phyloP scores from a whole-genome alignment of 768 basidiomycete genomes.

The Mycena chlorophos region DNA sequence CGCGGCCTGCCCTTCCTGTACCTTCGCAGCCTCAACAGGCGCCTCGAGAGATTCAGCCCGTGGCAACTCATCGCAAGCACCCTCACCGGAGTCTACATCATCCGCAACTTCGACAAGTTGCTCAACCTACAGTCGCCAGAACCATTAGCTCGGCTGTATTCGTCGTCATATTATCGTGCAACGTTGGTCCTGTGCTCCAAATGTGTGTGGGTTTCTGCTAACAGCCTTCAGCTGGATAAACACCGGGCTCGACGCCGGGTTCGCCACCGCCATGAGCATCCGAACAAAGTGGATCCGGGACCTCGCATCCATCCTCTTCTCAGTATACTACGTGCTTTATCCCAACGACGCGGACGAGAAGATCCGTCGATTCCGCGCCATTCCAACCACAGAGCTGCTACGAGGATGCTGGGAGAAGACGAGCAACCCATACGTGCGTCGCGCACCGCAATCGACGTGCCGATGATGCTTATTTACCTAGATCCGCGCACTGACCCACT shows the following conservation, averaged over 20 bases:
- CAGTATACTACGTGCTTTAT: constrained; percentile 82
- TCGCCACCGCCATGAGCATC: constrained; percentile 93
- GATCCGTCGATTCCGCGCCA: constrained; percentile 89
- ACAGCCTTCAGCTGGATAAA: too few species aligned
- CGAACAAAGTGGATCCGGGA: constrained; percentile 90
- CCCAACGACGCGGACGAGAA: constrained; percentile 95
- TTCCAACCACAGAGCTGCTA: constrained; percentile 95
- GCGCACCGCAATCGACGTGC: constrained; percentile 4
- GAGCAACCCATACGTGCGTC: constrained; percentile 80
- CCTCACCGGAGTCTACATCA: constrained; percentile 79
- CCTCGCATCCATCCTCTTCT: constrained; percentile 80
- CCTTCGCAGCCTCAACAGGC: constrained; percentile 58
- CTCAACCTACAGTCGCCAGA: constrained; percentile 86
- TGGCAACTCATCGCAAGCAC: constrained; percentile 92
- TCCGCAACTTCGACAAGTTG: constrained; percentile 82
- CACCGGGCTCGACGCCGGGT: constrained; percentile 95
- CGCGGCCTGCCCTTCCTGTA: constrained; percentile 67
- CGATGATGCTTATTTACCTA: constrained; percentile 29
- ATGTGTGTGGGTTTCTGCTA: too few species aligned
- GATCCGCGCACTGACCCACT: constrained; percentile 66
- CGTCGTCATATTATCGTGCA: constrained; percentile 90
- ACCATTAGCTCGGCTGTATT: constrained; percentile 90
- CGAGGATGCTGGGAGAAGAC: constrained; percentile 97
- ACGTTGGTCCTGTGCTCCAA: too few species aligned
- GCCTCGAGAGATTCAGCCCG: constrained; percentile 81